phyloP scores from a whole-genome alignment of 805 yeast species.

The Pichia pseudocactophila region DNA sequence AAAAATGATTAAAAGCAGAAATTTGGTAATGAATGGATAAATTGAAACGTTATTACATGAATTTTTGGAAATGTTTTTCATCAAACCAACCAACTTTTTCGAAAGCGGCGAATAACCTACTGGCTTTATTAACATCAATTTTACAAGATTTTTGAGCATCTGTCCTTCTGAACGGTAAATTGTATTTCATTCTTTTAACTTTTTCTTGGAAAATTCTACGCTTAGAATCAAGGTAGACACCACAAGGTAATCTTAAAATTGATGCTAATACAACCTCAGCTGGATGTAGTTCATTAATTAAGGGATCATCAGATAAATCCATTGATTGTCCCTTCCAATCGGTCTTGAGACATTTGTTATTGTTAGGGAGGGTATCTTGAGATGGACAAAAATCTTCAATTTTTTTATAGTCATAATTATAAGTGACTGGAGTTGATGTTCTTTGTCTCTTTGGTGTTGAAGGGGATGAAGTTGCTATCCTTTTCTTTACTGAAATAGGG shows the following conservation, averaged over 20 bases:
- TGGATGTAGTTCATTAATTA: slow-evolving; percentile 68
- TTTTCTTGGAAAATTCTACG: slow-evolving; percentile 84
- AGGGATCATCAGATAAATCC: slow-evolving; percentile 77
- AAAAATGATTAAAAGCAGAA: no score
- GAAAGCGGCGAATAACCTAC: slow-evolving; percentile 80
- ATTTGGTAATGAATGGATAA: neutral
- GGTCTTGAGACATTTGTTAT: slow-evolving; percentile 65
- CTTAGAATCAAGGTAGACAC: slow-evolving; percentile 70
- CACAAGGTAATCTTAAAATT: slow-evolving; percentile 80
- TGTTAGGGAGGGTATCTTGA: slow-evolving; percentile 49
- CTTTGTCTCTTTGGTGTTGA: slow-evolving; percentile 14
- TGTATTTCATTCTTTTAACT: slow-evolving; percentile 60
- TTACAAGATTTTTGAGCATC: slow-evolving; percentile 98
- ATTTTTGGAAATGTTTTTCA: slow-evolving; percentile 56
- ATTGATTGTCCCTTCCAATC: slow-evolving; percentile 99
- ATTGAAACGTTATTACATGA: slow-evolving; percentile 23
- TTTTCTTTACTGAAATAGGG: slow-evolving; percentile 16
- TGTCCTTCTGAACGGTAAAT: slow-evolving; percentile 84
- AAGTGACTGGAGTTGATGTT: slow-evolving; percentile 36
- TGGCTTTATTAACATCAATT: slow-evolving; percentile 94
- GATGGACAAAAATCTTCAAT: slow-evolving; percentile 83
- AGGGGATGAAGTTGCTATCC: neutral
- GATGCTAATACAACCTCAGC: slow-evolving; percentile 85
- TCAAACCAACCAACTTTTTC: slow-evolving; percentile 90
- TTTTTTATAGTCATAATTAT: slow-evolving; percentile 53